Evolutionary conservation across 371 early-diverging fungal genomes (phyloP).

Genomic region (Mucor indicus): DNA sequence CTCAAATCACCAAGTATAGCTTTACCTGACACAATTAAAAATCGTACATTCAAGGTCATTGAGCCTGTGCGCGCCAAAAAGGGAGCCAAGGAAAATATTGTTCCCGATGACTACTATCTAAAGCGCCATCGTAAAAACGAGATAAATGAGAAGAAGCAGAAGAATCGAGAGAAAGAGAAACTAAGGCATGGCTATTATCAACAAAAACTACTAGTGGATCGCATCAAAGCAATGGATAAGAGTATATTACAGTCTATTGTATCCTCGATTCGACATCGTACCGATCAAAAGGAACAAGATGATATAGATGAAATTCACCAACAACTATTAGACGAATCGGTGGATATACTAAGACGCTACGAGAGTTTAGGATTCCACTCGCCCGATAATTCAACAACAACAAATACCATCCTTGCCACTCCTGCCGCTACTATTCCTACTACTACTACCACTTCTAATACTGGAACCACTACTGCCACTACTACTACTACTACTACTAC

Average conservation of each 20-base stretch:
- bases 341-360: conserved; percentile 49
- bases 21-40: too few relatives aligned
- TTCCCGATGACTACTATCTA: conserved; percentile 55
- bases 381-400: background rate
- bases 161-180: conserved; percentile 66
- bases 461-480: background rate
- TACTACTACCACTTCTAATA: background rate
- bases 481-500: background rate
- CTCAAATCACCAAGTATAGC: background rate
- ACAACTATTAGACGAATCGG: conserved; percentile 49
- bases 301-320: conserved; percentile 44
- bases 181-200: conserved; percentile 62
- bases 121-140: conserved; percentile 63
- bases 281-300: conserved; percentile 4
- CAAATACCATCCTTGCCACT: background rate
- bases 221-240: conserved; percentile 51
- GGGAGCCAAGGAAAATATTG: conserved; percentile 1
- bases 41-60: too few relatives aligned
- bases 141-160: conserved; percentile 61
- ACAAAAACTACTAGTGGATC: conserved; percentile 58
- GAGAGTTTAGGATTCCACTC: conserved; percentile 44
- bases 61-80: too few relatives aligned
- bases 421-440: background rate
- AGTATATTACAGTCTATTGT: conserved; percentile 34
- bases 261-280: conserved; percentile 33